Evolutionary conservation across 2,329 filamentous ascomycete species (phyloP), one percentile per base, ranked within the genome.

Genomic region (Tolypocladium ophioglossoides): DNA sequence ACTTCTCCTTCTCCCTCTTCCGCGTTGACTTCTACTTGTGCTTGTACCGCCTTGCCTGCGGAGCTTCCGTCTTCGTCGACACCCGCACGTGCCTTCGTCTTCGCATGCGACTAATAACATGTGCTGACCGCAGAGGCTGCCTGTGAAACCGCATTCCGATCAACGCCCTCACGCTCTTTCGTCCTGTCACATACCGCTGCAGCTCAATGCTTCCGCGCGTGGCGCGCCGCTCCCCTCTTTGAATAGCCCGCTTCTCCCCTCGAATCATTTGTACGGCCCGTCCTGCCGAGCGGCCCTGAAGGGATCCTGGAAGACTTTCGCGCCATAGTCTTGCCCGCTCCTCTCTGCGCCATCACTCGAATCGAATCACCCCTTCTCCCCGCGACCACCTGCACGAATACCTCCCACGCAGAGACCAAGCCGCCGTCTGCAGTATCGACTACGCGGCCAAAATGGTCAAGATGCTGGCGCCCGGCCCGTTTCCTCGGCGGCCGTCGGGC

Each of bases 401-500:
- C 22, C 22, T 8, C 40, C 40, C 8, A 18, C 40, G 22, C 40
- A 27, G 24, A 16, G 44, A 30, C 22, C 24, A n/a, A 18, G 41
- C 22, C 14, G 39, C 40, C 34, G 14, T 24, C 46, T 22, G 44
- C 41, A 39, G 20, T 22, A 39, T 41, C 34, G 9, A 24, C 44
- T n/a, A 24, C 6, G 20, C 44, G 22, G 39, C 49, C 30, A 38
- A 38, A 8, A 60, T 59, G 55, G 50, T 47, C 34, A 59, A 59
- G 41, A 52, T 59, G 39, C 50, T 56, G 11, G 46, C 50, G 14
- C 34, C 52, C n/a, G 52, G 48, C 40, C 53, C 57, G 2, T 55
- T 59, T 22, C 46, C 51, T 37, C 54, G 54, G 27, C 52, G 58
- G 38, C 70, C 68, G 10, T 73, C 73, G 51, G 70, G 74, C 59